These are phyloP conservation scores for Neofusicoccum kwambonambiense DNA, from an alignment of 2,329 filamentous ascomycete species.

Conservation along the genomic window DNA sequence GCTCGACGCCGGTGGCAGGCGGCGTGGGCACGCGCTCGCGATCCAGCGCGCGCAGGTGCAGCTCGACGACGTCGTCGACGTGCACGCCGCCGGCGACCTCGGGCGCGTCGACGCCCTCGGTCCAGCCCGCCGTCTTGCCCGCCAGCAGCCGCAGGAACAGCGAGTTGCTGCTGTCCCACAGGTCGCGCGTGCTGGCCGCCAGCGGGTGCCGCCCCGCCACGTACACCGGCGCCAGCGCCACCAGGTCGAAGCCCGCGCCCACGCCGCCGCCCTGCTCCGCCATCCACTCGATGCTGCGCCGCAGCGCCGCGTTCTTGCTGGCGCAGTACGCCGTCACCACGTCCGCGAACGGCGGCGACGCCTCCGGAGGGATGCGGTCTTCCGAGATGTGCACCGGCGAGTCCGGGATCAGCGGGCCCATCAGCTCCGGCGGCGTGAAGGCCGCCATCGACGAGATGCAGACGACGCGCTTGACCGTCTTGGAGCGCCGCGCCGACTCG, in stretches of 20 bases:
- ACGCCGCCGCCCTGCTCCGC: background rate
- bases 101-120: background rate
- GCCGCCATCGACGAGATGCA: slow-evolving; percentile 17
- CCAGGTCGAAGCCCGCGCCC: background rate
- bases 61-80: slow-evolving; percentile 14
- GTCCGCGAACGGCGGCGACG: background rate
- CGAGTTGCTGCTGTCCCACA: background rate
- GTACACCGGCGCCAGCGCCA: background rate
- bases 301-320: slow-evolving; percentile 10
- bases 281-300: background rate
- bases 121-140: background rate
- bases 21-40: background rate
- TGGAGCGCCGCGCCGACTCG: slow-evolving; percentile 1
- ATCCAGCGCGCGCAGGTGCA: slow-evolving; percentile 19
- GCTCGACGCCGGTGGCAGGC: background rate
- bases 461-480: slow-evolving; percentile 18
- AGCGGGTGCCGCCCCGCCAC: background rate
- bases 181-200: background rate
- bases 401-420: background rate
- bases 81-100: slow-evolving; percentile 3
- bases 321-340: background rate
- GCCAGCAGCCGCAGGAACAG: background rate
- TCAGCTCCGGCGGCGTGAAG: background rate
- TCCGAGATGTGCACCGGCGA: background rate
- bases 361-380: background rate